Base-by-base conservation (phyloP, 306 rosid species). In the Gleditsia sinensis region DNA sequence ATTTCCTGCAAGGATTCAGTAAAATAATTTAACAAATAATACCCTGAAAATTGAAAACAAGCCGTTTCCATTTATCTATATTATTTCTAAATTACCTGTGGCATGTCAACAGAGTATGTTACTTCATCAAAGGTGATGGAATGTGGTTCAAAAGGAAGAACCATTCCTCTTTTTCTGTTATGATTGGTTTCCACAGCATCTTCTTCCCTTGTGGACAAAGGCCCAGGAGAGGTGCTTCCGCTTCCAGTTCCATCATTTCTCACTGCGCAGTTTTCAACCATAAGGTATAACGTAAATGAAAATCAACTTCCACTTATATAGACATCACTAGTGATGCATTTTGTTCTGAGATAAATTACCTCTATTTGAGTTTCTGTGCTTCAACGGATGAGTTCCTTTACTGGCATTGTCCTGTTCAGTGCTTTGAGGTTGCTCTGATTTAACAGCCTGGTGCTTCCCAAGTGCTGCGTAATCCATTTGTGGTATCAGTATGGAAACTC, bases 1-100 rank as follows among this genome's bases (percentile, higher is more conserved):
- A 91, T 91, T 83, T 75, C 96, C 98, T 91, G 64, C 49, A 71
- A 51, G 21, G 30, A 50, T 34, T 75, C 21, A 30, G 43, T n/a
- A 28, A 10, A 19, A 53, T 28, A 13, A 32, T 43, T 30, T 28
- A 14, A 72, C 70, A 43, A 37, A 72, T 64, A 77, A 43, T 63
- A 65, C 51, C 45, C 3, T 25, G 6, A 67, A 55, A n/a, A 19
- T 23, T 68, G n/a, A 63, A 76, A 50, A 32, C 30, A 75, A 56
- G 42, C 43, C 5, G 28, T 27, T 66, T 34, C 28, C 36, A 53
- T 12, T 19, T 28, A 14, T 21, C 5, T 48, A 1, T 55, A 71
- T 25, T 11, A 37, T 67, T 71, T 71, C 56, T 77, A 24, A 56
- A 43, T 73, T 76, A 83, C 87, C 80, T 75, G 45, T 24, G 87